Evolutionary conservation across 2,329 filamentous ascomycete genomes (phyloP), one percentile per base, ranked within the genome.

Genomic region (Sclerotinia glacialis): DNA sequence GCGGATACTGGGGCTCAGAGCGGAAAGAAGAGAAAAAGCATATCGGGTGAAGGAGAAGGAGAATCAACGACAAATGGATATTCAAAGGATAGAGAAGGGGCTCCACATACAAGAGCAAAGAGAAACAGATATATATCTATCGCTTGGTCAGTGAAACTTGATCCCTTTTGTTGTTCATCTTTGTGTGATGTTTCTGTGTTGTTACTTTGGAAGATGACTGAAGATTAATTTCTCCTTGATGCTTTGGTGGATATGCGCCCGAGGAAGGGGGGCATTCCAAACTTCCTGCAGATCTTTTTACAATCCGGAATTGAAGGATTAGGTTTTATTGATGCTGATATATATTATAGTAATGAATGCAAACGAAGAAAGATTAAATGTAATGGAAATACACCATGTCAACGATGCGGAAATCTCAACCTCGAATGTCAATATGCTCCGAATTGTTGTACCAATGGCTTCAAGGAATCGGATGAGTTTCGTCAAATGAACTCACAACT

Each of bases 381-480:
- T 78, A 90, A 90, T 76, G 89, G 89, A 68, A 85, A 89, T 72
- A 85, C 83, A 0, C 85, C 87, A 1, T 91, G 89, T 71, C 83
- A 86, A 68, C 82, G 89, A 66, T 91, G 89, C 72, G 85, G 87
- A 72, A 88, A 89, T 71, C 86, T 90, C 76, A 87, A 86, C 71
- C 80, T 89, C 23, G 78, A 83, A 69, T 90, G 88, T 73, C 79
- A 88, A 54, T 90, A 90, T 78, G 82, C 87, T 7, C 83, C 86
- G 18, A 88, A 88, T 73, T 88, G 87, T 76, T 88, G 86, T 75
- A 80, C 85, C 69, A 93, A 86, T 80, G 92, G 86, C 77, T 93
- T 97, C 83, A 95, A 94, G 78, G 93, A 97, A 74, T 93, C 92
- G 56, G 91, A 96, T 12, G 93, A 97, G 77, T 97, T 93, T 81